Percentiles rank a stretch among this genome's conserved stretches.
phyloP scores from a whole-genome alignment of 371 early-diverging fungal species.

The Mucor irregularis region DNA sequence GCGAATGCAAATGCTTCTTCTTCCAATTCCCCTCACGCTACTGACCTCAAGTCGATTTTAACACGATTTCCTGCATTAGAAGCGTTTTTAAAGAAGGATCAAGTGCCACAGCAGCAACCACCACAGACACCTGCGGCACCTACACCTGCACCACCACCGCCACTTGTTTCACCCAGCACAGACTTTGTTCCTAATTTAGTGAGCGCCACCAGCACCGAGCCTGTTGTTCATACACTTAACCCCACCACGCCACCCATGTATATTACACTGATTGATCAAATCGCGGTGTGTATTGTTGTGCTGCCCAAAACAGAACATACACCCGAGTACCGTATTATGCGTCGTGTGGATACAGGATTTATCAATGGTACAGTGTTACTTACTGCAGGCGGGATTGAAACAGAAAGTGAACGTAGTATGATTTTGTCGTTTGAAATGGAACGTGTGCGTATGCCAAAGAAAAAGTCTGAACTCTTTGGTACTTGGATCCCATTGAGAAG shows the following conservation, averaged over 20 bases:
- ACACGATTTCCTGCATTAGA: conserved; percentile 45
- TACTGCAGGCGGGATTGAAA: conserved; percentile 83
- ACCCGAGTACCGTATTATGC: conserved; percentile 64
- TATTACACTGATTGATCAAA: conserved; percentile 72
- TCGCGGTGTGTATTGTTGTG: conserved; percentile 73
- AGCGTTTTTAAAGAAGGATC: conserved; percentile 43
- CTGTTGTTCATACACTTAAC: conserved; percentile 21
- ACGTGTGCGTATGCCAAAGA: conserved; percentile 74
- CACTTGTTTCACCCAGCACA: background rate
- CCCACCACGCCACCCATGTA: conserved; percentile 56
- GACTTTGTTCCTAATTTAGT: conserved; percentile 8
- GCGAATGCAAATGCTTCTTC: conserved; percentile 15
- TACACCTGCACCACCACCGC: background rate
- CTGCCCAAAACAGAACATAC: conserved; percentile 49
- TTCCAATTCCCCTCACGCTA: conserved; percentile 19
- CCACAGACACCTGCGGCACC: background rate
- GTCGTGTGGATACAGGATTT: conserved; percentile 78
- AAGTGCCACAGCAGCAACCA: conserved; percentile 8
- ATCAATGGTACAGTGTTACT: conserved; percentile 87
- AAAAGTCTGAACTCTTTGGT: conserved; percentile 73
- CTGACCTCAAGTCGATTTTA: conserved; percentile 42
- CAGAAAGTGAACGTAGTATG: conserved; percentile 84
- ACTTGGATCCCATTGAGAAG: conserved; percentile 91
- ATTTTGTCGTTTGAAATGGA: conserved; percentile 86
- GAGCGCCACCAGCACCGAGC: conserved; percentile 11